phyloP scores from a whole-genome alignment of 805 yeast genomes.

The Isabelozyma rhagii region DNA sequence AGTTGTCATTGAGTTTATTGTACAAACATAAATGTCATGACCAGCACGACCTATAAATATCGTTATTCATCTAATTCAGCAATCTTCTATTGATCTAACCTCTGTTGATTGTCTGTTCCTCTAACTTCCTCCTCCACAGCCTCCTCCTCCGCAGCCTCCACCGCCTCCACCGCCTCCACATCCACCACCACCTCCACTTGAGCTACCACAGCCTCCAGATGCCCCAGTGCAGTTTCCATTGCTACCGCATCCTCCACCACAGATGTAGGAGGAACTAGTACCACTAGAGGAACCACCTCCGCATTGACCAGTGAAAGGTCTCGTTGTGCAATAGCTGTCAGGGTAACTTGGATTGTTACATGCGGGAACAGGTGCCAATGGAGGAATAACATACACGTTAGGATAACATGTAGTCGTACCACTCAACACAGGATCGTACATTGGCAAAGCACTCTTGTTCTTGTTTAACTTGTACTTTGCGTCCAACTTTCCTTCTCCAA shows the following conservation, averaged over 20 bases:
- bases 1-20: too few relatives aligned
- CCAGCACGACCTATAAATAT: too few relatives aligned
- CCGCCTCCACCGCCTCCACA: background rate
- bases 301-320: background rate
- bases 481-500: background rate
- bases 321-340: background rate
- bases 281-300: background rate
- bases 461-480: background rate
- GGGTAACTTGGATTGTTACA: background rate
- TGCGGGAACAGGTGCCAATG: constrained; percentile 3
- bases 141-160: constrained; percentile 1
- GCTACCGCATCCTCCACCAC: background rate
- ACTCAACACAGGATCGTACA: background rate
- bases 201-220: background rate
- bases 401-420: constrained; percentile 1
- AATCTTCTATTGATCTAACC: too few relatives aligned
- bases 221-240: background rate
- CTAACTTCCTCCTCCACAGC: background rate
- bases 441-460: constrained; percentile 3
- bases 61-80: too few relatives aligned
- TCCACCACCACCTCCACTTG: background rate
- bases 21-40: too few relatives aligned
- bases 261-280: background rate
- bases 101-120: too few relatives aligned
- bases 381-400: constrained; percentile 3